phyloP scores from a whole-genome alignment of 768 basidiomycete genomes.

The Amanita fuliginea region DNA sequence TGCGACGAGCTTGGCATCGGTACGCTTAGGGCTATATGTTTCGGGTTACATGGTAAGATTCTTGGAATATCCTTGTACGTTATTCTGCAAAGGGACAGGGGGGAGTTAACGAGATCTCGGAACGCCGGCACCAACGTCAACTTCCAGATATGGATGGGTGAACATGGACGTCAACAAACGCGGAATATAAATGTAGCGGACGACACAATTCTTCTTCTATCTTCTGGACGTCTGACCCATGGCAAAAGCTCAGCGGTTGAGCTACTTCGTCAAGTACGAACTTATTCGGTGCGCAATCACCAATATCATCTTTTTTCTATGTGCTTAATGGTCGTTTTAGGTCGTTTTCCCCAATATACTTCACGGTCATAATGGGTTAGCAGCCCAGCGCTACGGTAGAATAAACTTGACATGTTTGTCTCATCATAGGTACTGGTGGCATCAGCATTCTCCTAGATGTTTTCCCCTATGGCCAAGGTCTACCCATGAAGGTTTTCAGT shows the following conservation, averaged over 20 bases:
- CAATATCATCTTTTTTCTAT: not conserved
- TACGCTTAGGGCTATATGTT: no score
- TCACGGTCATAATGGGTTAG: slow-evolving; percentile 4
- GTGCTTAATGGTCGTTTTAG: not conserved
- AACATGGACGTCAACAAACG: not conserved
- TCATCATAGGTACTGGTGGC: not conserved
- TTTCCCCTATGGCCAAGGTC: slow-evolving; percentile 5
- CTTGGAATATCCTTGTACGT: not conserved
- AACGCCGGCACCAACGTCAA: not conserved
- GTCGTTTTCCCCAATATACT: slow-evolving; percentile 3
- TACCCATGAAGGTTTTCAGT: slow-evolving; percentile 4
- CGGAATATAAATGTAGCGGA: not conserved
- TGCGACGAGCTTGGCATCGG: no score
- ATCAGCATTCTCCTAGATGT: slow-evolving; percentile 5
- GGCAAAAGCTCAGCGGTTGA: slow-evolving; percentile 1
- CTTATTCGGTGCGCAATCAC: not conserved
- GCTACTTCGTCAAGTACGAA: slow-evolving; percentile 1
- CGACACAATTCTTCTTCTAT: not conserved
- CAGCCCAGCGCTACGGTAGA: not conserved
- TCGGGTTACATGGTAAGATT: not conserved
- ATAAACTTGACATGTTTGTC: not conserved
- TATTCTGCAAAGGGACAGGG: not conserved
- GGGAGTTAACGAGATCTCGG: not conserved
- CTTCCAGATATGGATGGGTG: not conserved
- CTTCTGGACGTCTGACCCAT: not conserved